These are phyloP conservation scores for Pythium sp. DNA, from an alignment of 352 stramenopile genomes.

Conservation along the genomic window DNA sequence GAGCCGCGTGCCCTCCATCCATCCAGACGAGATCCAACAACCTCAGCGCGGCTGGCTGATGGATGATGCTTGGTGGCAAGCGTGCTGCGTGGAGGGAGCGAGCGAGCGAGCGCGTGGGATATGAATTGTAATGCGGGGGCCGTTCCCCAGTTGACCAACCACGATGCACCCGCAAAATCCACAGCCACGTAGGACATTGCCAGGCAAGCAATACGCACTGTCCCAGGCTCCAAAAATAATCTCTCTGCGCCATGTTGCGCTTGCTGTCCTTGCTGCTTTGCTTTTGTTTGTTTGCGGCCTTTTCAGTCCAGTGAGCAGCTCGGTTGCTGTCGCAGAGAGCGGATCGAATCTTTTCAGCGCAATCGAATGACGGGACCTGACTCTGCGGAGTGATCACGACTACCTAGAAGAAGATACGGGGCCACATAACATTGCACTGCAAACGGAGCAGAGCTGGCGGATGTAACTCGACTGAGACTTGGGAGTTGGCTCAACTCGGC, in stretches of 20 bases:
- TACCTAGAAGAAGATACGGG: neutral
- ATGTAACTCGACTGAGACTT: neutral
- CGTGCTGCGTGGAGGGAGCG: neutral
- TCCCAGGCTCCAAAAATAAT: neutral
- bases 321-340: neutral
- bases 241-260: neutral
- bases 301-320: neutral
- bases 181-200: neutral
- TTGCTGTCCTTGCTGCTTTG: neutral
- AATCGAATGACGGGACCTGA: neutral
- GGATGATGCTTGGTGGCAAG: neutral
- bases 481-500: too few relatives aligned
- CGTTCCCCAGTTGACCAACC: neutral
- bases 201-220: neutral
- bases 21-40: neutral
- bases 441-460: neutral
- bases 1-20: neutral
- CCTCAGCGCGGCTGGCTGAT: neutral
- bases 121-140: neutral
- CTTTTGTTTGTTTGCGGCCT: neutral
- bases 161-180: neutral
- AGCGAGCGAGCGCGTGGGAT: neutral
- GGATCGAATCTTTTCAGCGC: neutral
- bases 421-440: slow-evolving; percentile 1
- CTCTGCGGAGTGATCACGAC: neutral